Evolutionary conservation across 441 rosid genomes (phyloP), one percentile per base, ranked within the genome.

Genomic region (Arabidopsis hybrid): DNA sequence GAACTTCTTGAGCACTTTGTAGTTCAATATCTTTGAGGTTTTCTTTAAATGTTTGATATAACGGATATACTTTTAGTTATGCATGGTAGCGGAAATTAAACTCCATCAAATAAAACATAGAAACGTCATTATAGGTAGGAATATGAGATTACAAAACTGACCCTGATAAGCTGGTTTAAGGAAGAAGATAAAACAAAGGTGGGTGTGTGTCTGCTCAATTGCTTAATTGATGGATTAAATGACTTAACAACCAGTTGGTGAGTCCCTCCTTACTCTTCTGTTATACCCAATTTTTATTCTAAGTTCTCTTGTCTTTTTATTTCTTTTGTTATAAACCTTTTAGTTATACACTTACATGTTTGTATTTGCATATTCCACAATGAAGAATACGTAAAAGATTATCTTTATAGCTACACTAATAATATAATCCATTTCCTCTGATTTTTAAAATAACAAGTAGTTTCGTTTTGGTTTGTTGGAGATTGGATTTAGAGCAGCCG

Each of bases 211-310:
- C 39, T 77, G 52, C 53, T 66, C 76, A 71, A 60, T 77, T 72
- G 80, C 80, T 77, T 77, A 72, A 77, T 71, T 21, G 38, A 59
- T 58, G 73, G 77, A 72, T 77, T 77, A 72, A 59, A 60, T 60
- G 38, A 38, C 52, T 77, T 77, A 77, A 77, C 80, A 60, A 77
- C 80, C 77, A 77, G 80, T 77, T 77, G 80, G 80, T 72, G 80
- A 71, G 38, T 77, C 63, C 51, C 60, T 76, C 63, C 72, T 50
- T 42, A 43, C 72, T 50, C 72, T 71, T 71, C 72, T 71, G 72
- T 65, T 70, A 47, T 72, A 60, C 60, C 73, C 73, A 72, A 72
- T 77, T 66, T n/a, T 39, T 69, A 56, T 52, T 18, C 4, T 31
- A 69, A 26, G 5, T 69, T 66, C 40, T 71, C 26, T 21, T 65